Evolutionary conservation across 179 eudicot species (phyloP).

Genomic region (Camellia oleifera): DNA sequence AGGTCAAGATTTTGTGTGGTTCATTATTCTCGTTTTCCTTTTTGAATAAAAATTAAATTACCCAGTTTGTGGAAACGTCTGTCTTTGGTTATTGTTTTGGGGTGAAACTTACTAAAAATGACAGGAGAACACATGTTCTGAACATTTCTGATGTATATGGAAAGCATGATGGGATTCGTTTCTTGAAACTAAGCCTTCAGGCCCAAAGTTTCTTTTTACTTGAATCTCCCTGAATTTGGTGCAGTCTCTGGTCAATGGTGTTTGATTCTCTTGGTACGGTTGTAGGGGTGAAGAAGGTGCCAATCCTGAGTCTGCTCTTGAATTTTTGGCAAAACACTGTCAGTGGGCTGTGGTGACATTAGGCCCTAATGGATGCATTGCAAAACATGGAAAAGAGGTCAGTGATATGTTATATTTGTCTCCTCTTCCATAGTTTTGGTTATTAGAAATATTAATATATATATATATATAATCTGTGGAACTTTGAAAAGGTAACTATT

Average conservation of each 20-base stretch:
- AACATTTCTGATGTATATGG: neutral
- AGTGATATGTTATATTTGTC: neutral
- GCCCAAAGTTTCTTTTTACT: neutral
- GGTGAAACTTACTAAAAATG: neutral
- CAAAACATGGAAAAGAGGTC: slow-evolving; percentile 83
- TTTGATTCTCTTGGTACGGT: slow-evolving; percentile 11
- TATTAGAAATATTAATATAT: neutral
- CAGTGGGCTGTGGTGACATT: slow-evolving; percentile 95
- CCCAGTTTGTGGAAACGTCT: neutral
- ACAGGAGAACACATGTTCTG: neutral
- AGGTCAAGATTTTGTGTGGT: neutral
- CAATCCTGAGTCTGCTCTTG: slow-evolving; percentile 77
- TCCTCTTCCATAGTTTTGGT: neutral
- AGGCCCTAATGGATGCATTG: slow-evolving; percentile 88
- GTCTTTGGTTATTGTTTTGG: neutral
- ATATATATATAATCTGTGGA: neutral
- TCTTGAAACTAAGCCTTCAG: neutral
- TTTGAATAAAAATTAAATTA: neutral
- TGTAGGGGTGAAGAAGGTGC: slow-evolving; percentile 58
- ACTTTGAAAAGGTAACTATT: neutral
- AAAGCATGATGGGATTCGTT: neutral
- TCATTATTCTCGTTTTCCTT: neutral
- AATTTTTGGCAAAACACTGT: slow-evolving; percentile 72
- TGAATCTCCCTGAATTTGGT: neutral
- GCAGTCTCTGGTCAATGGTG: neutral